phyloP scores from a whole-genome alignment of 495 filamentous ascomycete species.

The Penicillium chermesinum region DNA sequence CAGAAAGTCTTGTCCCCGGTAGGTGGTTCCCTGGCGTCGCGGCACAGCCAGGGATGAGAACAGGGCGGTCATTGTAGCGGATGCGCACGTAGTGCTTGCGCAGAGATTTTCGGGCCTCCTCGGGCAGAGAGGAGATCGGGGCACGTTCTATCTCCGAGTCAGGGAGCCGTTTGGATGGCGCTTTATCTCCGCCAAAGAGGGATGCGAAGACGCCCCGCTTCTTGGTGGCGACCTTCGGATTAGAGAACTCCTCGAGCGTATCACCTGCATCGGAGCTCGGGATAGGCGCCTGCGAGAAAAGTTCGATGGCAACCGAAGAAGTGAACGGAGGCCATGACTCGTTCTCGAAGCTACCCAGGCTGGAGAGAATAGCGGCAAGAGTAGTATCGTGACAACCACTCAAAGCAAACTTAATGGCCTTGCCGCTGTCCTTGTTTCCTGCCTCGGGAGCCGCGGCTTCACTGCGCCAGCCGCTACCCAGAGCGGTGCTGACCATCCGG shows the following conservation, averaged over 20 bases:
- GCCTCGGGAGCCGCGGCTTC: constrained; percentile 49
- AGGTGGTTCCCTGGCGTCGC: constrained; percentile 72
- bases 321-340: constrained; percentile 88
- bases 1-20: constrained; percentile 89
- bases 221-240: constrained; percentile 19
- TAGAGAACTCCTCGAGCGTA: constrained; percentile 25
- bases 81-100: constrained; percentile 84
- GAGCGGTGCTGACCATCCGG: constrained; percentile 71
- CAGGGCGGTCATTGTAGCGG: constrained; percentile 80
- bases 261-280: constrained; percentile 5
- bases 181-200: constrained; percentile 22
- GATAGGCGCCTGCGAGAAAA: constrained; percentile 56
- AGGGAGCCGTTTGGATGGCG: constrained; percentile 12
- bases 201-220: constrained; percentile 29
- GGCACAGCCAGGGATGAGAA: constrained; percentile 75
- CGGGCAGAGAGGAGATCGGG: constrained; percentile 28
- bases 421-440: constrained; percentile 41
- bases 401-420: constrained; percentile 63
- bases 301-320: constrained; percentile 83
- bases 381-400: constrained; percentile 95
- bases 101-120: constrained; percentile 44
- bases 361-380: constrained; percentile 70
- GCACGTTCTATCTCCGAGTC: constrained; percentile 33
- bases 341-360: constrained; percentile 69
- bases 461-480: constrained; percentile 54